Conservation (phyloP, 345 rosid genomes). For the Gossypioides kirkii region DNA sequence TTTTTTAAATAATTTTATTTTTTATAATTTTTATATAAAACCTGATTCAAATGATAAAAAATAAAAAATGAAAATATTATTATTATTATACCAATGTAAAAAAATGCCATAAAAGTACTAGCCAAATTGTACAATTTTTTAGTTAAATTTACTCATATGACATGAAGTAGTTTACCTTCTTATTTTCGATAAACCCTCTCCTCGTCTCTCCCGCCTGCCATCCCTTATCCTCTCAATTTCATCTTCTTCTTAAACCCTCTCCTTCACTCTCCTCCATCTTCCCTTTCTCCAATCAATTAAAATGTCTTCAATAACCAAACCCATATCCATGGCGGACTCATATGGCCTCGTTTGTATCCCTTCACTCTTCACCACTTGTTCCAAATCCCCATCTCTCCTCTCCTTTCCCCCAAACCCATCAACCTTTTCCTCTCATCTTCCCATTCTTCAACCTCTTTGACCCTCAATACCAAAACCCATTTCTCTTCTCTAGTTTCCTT, state of each 20-base stretch:
- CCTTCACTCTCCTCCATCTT: slow-evolving; percentile 18
- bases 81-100: too few species aligned
- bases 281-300: slow-evolving; percentile 16
- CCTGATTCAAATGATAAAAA: too few species aligned
- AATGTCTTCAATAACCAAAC: slow-evolving; percentile 48
- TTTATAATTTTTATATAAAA: too few species aligned
- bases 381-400: slow-evolving; percentile 30
- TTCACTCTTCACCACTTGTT: slow-evolving; percentile 33
- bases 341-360: slow-evolving; percentile 42
- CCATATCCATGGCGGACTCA: slow-evolving; percentile 56
- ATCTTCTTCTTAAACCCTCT: not conserved
- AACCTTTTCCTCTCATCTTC: slow-evolving; percentile 30
- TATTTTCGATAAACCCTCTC: not conserved
- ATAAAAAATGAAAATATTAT: too few species aligned
- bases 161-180: too few species aligned
- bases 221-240: not conserved
- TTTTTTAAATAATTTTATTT: too few species aligned
- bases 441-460: slow-evolving; percentile 17
- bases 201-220: not conserved
- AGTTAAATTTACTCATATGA: too few species aligned
- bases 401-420: slow-evolving; percentile 29
- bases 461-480: slow-evolving; percentile 39
- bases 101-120: too few species aligned
- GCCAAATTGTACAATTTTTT: too few species aligned
- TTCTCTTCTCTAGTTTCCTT: slow-evolving; percentile 38